Evolutionary conservation across 1,284 basidiomycete genomes (phyloP).

Genomic region (Malassezia slooffiae): DNA sequence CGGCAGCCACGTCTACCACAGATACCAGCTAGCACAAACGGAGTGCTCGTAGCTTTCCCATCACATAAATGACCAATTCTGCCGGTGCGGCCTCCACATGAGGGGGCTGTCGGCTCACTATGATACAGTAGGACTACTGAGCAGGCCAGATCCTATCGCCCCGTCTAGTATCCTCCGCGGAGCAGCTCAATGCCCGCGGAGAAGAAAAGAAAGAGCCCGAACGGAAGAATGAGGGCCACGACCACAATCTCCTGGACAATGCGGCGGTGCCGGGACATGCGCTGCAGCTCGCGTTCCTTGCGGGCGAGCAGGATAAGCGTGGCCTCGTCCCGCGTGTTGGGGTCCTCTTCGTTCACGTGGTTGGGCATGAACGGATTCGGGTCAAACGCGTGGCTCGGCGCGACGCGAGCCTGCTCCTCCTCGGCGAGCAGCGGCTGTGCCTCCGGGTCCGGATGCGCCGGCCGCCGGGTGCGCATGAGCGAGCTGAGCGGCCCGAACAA

Average conservation of each 20-base stretch:
- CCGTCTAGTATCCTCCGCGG: conserved; percentile 23
- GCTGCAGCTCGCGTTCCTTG: conserved; percentile 39
- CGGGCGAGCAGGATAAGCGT: conserved; percentile 36
- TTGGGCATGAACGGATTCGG: conserved; percentile 15
- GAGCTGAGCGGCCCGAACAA: conserved; percentile 18
- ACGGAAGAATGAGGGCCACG: conserved; percentile 24
- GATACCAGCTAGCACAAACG: too few relatives aligned
- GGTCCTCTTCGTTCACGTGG: conserved; percentile 22
- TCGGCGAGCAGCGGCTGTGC: background rate
- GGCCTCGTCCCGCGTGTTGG: conserved; percentile 26
- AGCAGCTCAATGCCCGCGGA: conserved; percentile 21
- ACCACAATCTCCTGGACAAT: conserved; percentile 18
- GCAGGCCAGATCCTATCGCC: too few relatives aligned
- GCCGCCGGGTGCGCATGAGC: background rate
- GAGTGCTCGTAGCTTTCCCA: too few relatives aligned
- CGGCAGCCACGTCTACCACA: too few relatives aligned
- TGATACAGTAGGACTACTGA: too few relatives aligned
- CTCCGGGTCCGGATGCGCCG: background rate
- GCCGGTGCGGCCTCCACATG: too few relatives aligned
- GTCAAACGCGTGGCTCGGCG: conserved; percentile 10
- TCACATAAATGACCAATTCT: too few relatives aligned
- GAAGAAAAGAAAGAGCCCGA: conserved; percentile 24
- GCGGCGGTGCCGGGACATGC: conserved; percentile 17
- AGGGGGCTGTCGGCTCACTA: too few relatives aligned
- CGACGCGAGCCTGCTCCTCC: background rate